Conservation (phyloP, 129 eudicot species). For the Artemisia argyi region DNA sequence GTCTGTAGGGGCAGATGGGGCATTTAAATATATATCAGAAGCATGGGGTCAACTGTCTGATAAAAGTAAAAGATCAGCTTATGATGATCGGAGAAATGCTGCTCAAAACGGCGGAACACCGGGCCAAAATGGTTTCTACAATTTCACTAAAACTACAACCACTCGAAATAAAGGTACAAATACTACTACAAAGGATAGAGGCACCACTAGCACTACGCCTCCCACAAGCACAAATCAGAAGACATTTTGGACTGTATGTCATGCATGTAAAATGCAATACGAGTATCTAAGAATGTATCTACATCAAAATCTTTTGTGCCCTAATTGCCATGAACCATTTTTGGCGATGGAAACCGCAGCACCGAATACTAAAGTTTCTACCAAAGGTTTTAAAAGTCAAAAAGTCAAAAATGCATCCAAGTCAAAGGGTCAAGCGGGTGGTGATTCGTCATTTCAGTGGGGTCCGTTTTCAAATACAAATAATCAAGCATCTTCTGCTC, state of each 20-base stretch:
- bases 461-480: conserved; percentile 60
- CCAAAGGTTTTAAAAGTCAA: conserved; percentile 39
- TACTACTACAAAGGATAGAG: conserved; percentile 24
- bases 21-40: conserved; percentile 73
- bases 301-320: conserved; percentile 80
- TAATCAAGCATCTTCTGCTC: conserved; percentile 49
- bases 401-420: conserved; percentile 22
- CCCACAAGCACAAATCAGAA: conserved; percentile 20
- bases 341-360: conserved; percentile 66
- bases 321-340: conserved; percentile 76
- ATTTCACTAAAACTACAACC: conserved; percentile 49
- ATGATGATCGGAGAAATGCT: conserved; percentile 52
- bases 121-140: conserved; percentile 58
- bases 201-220: conserved; percentile 21
- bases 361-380: conserved; percentile 50
- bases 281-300: conserved; percentile 80
- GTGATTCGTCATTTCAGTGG: conserved; percentile 52
- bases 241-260: conserved; percentile 91
- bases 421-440: conserved; percentile 26
- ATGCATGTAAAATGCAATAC: conserved; percentile 83
- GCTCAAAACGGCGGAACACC: conserved; percentile 30
- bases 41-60: conserved; percentile 87
- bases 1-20: conserved; percentile 89
- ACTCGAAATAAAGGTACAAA: conserved; percentile 35
- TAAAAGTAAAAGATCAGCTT: conserved; percentile 51